Evolutionary conservation across 1,139 yeast genomes (phyloP), one percentile per base, ranked within the genome.

Genomic region (Geotrichum bryndzae): DNA sequence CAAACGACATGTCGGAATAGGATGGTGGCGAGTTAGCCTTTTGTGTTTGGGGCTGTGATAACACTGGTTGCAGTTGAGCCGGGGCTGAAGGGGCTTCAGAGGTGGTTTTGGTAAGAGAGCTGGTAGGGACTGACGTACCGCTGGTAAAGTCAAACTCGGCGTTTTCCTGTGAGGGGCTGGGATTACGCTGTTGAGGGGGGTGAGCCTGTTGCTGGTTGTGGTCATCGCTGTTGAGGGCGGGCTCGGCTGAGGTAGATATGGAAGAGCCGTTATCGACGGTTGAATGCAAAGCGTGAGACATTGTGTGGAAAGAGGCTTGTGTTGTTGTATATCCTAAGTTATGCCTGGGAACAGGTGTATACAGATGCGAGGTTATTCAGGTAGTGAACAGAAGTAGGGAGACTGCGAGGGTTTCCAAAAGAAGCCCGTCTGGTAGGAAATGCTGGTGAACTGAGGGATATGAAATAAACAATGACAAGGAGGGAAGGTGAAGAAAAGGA

Each of bases 1-100:
- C 51, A 10, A 57, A 29, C 15, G 62, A 57, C 33, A 29, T 22
- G 6, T 54, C 58, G 51, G 63, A 57, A 22, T 41, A 41, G 46
- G 46, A 41, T 41, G 46, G 18, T 3, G 46, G 46, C 18, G 46
- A 41, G 18, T 41, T 41, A 41, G 15, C 46, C 46, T 41, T 41
- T 41, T 41, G 46, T 6, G 46, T 18, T 41, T 41, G 46, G 22
- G 46, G 46, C 46, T 41, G 46, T 15, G 15, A 15, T 41, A 4
- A 22, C 6, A 15, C 46, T 41, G 15, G 46, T 41, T 41, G 46
- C 46, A n/a, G 18, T 41, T 41, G 46, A 41, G 46, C 18, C 46
- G 22, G 2, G 7, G 46, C 46, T n/a, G 46, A 22, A 41, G 22
- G 22, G 15, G 6, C 46, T 4, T 13, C 46, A 41, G 46, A 15